phyloP scores from a whole-genome alignment of 768 basidiomycete species.

The Kwoniella shandongensis region DNA sequence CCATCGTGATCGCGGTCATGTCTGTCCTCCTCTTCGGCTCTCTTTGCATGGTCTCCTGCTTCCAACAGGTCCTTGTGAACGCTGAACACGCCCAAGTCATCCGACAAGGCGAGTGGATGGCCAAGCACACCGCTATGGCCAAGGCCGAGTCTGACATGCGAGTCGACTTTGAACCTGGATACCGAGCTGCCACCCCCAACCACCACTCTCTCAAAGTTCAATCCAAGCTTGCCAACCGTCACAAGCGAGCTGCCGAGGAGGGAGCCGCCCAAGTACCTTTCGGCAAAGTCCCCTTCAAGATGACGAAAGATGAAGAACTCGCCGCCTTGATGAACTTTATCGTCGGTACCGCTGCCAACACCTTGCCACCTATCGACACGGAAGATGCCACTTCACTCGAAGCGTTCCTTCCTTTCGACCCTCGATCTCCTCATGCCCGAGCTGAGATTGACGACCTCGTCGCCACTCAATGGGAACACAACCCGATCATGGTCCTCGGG shows the following conservation, averaged over 20 bases:
- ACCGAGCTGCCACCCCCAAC: slow-evolving; percentile 16
- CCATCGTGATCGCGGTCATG: slow-evolving; percentile 23
- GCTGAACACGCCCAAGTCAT: slow-evolving; percentile 23
- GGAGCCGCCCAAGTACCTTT: slow-evolving; percentile 7
- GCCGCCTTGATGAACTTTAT: slow-evolving; percentile 32
- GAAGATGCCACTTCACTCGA: slow-evolving; percentile 16
- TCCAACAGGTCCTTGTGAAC: slow-evolving; percentile 21
- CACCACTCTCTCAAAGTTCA: slow-evolving; percentile 28
- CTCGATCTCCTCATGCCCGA: slow-evolving; percentile 17
- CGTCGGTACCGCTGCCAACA: slow-evolving; percentile 31
- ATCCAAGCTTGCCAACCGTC: slow-evolving; percentile 11
- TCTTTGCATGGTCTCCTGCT: slow-evolving; percentile 26
- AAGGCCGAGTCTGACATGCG: slow-evolving; percentile 21
- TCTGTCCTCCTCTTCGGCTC: slow-evolving; percentile 28
- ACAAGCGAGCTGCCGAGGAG: slow-evolving; percentile 11
- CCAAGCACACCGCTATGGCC: slow-evolving; percentile 22
- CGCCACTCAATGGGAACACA: slow-evolving; percentile 30
- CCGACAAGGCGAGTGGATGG: slow-evolving; percentile 19
- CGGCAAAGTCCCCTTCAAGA: slow-evolving; percentile 12
- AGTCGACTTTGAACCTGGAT: slow-evolving; percentile 25
- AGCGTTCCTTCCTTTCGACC: slow-evolving; percentile 39
- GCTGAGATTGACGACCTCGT: slow-evolving; percentile 32
- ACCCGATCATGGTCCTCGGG: slow-evolving; percentile 40
- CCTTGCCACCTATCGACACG: slow-evolving; percentile 23
- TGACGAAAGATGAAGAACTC: slow-evolving; percentile 29